Conservation (phyloP, 441 rosid species). For the Adansonia madagascariensis region DNA sequence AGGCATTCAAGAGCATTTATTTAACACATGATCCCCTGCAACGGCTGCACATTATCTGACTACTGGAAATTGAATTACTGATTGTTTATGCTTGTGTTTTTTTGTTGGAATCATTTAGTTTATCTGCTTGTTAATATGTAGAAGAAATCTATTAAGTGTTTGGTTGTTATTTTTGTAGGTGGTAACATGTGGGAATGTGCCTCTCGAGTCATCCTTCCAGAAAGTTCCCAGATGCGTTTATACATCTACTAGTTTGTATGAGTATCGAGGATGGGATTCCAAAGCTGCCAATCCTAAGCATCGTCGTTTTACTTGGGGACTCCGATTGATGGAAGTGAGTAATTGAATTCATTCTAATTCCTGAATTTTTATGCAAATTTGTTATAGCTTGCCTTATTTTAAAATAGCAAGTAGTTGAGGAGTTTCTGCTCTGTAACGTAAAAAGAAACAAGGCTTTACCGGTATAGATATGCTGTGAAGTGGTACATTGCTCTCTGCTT, state of each 20-base stretch:
- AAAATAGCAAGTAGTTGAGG: constrained; percentile 6
- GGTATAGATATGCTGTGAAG: not conserved
- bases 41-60: not conserved
- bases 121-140: not conserved
- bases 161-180: constrained; percentile 53
- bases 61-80: not conserved
- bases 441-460: not conserved
- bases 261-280: constrained; percentile 98
- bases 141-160: not conserved
- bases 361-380: constrained; percentile 11
- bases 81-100: not conserved
- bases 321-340: constrained; percentile 84
- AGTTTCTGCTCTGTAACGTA: not conserved
- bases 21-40: not conserved
- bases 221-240: constrained; percentile 96
- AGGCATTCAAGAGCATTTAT: not conserved
- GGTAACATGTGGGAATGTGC: constrained; percentile 96
- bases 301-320: constrained; percentile 95
- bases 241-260: constrained; percentile 84
- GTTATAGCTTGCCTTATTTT: not conserved
- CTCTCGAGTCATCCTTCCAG: constrained; percentile 93
- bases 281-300: constrained; percentile 94
- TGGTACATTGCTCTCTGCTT: not conserved
- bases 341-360: constrained; percentile 18
- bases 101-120: constrained; percentile 1